A percentile compares a stretch with the other conserved stretches of the same genome.
Conservation (phyloP, 306 rosid species). For the Gleditsia sinensis region DNA sequence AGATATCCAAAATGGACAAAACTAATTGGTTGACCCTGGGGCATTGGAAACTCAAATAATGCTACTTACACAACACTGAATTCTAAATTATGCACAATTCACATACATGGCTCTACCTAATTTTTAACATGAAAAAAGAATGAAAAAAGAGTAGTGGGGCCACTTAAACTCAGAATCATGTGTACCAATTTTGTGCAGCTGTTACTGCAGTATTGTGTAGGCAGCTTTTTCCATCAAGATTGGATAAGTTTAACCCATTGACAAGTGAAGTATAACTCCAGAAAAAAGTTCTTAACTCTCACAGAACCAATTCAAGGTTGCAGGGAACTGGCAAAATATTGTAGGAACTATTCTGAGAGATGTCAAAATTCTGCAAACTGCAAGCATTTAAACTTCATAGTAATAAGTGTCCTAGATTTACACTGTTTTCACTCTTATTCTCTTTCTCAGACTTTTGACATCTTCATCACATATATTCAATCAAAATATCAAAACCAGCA, state of each 20-base stretch:
- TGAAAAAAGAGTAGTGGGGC: not conserved
- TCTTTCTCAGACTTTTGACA: conserved; percentile 6
- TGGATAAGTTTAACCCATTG: not conserved
- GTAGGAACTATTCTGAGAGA: not conserved
- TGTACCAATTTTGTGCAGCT: not conserved
- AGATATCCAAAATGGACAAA: conserved; percentile 12
- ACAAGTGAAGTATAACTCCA: conserved; percentile 6
- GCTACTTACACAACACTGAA: not conserved
- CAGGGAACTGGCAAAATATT: conserved; percentile 13
- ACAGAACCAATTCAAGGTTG: not conserved
- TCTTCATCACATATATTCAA: not conserved
- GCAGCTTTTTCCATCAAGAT: not conserved
- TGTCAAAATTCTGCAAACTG: not conserved
- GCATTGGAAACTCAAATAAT: not conserved
- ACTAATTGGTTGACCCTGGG: not conserved
- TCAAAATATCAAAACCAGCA: conserved; percentile 16
- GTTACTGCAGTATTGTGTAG: not conserved
- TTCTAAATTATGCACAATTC: not conserved
- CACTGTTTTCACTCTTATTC: not conserved
- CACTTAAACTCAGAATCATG: not conserved
- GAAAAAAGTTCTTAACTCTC: conserved; percentile 15
- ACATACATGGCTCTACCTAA: not conserved
- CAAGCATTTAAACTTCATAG: not conserved
- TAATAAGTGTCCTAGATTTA: conserved; percentile 15
- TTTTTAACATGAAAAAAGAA: not conserved